Evolutionary conservation across 805 yeast species (phyloP).

Genomic region (Starmerella gropengiesseri): DNA sequence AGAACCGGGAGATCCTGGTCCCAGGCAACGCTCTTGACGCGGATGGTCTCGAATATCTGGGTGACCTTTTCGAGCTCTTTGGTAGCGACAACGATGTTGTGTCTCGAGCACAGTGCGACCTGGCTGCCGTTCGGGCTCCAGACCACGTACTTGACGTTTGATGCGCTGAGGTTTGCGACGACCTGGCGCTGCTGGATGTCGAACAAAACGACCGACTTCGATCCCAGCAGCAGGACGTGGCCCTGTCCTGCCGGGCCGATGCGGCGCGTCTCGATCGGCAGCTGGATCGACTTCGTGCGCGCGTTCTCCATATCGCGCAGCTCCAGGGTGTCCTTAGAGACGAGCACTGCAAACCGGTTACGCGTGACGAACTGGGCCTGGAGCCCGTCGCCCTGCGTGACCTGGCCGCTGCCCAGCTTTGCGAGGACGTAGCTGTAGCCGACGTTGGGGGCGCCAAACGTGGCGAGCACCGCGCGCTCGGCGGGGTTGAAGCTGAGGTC

Average conservation of each 20-base stretch:
- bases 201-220: conserved; percentile 61
- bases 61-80: conserved; percentile 65
- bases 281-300: conserved; percentile 66
- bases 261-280: conserved; percentile 47
- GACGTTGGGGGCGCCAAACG: conserved; percentile 40
- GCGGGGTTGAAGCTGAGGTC: conserved; percentile 84
- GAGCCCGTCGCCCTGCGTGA: conserved; percentile 38
- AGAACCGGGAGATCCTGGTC: conserved; percentile 78
- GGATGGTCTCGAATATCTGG: conserved; percentile 88
- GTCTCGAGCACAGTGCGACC: conserved; percentile 82
- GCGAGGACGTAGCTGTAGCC: conserved; percentile 41
- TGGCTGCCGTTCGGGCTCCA: conserved; percentile 86
- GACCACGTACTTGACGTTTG: conserved; percentile 73
- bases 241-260: conserved; percentile 72
- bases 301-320: conserved; percentile 75
- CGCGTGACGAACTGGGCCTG: conserved; percentile 83
- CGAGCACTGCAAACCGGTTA: conserved; percentile 80
- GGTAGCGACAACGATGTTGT: conserved; percentile 72
- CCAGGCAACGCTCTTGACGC: conserved; percentile 96
- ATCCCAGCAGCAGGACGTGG: conserved; percentile 61
- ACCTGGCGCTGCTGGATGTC: conserved; percentile 89
- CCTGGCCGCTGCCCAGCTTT: conserved; percentile 37
- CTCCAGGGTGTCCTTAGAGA: conserved; percentile 56
- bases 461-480: conserved; percentile 74
- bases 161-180: conserved; percentile 53